Base-by-base conservation (phyloP, 139 green algal genomes). In the Picochlorum costavermella region DNA sequence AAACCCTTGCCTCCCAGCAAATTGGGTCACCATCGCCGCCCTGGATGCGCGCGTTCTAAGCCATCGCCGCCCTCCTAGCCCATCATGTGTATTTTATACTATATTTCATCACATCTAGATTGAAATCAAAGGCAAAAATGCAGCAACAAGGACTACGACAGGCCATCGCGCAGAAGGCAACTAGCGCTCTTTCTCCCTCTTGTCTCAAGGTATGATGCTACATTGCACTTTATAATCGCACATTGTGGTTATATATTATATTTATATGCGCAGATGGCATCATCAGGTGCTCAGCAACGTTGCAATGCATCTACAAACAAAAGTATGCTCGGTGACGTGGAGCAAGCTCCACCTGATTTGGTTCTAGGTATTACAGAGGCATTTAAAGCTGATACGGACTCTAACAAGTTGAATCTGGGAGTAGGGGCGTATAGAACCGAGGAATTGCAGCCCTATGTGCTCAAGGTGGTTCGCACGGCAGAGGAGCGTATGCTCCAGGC, bases 351-450 rank as follows among this genome's bases (percentile, higher is more conserved):
- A 26, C 72, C 86, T 33, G 88, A 97, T 68, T 88, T 90, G 3
- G 96, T 98, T 67, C 79, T 98, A 11, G 94, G 94, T 13, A 88
- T 99, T 6, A 85, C 74, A 10, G 92, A 96, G 66, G 89, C 92
- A 0, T 99, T 96, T 80, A 90, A 86, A 64, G 65, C 63, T 0
- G 84, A 88, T 73, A 84, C 57, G 1, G 70, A 68, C 37, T 63
- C 81, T 4, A 58, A 81, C 13, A 97, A 97, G 76, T 87, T 99
- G 16, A 98, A 98, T 82, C 81, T 99, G 51, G 94, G 94, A 16
- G 93, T 98, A 10, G 92, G 91, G 0, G 91, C 91, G 1, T 98
- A 98, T 72, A 69, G 92, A 9, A 96, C 86, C 1, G 93, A 98
- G 70, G 87, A 99, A 36, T 65, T 96, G 50, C 80, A 98, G 81